These are phyloP conservation scores for Solanum gandarillasii DNA, from an alignment of 257 asterid genomes.

Conservation along the genomic window DNA sequence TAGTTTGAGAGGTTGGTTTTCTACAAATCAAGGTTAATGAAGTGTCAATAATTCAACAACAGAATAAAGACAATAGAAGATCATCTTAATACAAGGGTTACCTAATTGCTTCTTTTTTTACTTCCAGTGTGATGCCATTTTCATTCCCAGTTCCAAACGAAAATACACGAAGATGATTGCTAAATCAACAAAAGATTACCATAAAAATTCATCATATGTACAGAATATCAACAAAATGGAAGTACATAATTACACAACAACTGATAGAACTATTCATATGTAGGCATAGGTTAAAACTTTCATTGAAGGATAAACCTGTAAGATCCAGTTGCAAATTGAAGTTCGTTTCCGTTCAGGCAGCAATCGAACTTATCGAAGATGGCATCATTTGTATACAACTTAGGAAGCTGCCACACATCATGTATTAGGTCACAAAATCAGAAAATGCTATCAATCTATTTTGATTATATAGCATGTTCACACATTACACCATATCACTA, in stretches of 20 bases:
- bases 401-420: conserved; percentile 53
- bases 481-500: background rate
- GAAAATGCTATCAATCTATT: background rate
- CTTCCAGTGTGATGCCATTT: conserved; percentile 63
- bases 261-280: background rate
- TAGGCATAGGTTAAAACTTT: background rate
- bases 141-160: conserved; percentile 54
- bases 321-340: conserved; percentile 92
- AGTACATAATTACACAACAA: background rate
- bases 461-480: background rate
- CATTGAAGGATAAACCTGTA: conserved; percentile 49
- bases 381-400: conserved; percentile 85
- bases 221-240: background rate
- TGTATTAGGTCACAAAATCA: conserved; percentile 1
- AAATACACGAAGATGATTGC: conserved; percentile 66
- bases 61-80: background rate
- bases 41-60: background rate
- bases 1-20: conserved; percentile 69
- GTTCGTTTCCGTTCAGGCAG: conserved; percentile 91
- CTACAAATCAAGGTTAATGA: conserved; percentile 19
- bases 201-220: background rate
- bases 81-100: conserved; percentile 1
- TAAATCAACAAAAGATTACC: conserved; percentile 12
- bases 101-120: conserved; percentile 74
- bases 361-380: conserved; percentile 96